A percentile compares a stretch with the other conserved stretches of the same genome.
phyloP scores from a whole-genome alignment of 2,329 filamentous ascomycete genomes.

The Cladophialophora bantiana region DNA sequence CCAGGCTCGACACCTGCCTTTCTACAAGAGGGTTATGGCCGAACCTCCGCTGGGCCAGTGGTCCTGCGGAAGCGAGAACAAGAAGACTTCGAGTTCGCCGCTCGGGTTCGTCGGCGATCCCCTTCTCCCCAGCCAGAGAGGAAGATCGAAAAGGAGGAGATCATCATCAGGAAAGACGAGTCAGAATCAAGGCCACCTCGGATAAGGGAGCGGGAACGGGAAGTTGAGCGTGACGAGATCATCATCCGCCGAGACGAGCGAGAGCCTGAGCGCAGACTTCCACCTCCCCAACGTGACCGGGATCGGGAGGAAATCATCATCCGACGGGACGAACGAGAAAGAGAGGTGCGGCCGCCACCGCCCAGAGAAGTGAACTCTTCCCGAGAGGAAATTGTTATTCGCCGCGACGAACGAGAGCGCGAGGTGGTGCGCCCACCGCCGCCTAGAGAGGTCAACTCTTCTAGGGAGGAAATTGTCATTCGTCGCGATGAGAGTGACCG shows the following conservation, averaged over 20 bases:
- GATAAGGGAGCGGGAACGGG: constrained; percentile 36
- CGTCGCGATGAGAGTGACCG: constrained; percentile 42
- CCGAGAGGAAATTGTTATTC: constrained; percentile 58
- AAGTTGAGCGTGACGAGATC: constrained; percentile 45
- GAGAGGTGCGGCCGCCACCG: constrained; percentile 29
- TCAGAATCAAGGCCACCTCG: constrained; percentile 30
- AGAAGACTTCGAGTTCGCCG: constrained; percentile 43
- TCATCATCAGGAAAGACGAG: constrained; percentile 38
- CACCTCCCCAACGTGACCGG: constrained; percentile 36
- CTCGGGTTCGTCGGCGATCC: constrained; percentile 39
- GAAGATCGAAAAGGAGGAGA: constrained; percentile 46
- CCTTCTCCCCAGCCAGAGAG: constrained; percentile 39
- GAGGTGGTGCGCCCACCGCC: constrained; percentile 26
- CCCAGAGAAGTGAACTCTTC: constrained; percentile 36
- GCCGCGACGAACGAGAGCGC: constrained; percentile 41
- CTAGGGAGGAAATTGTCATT: constrained; percentile 58
- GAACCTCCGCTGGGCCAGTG: constrained; percentile 44
- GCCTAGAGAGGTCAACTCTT: constrained; percentile 31
- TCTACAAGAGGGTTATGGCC: constrained; percentile 45
- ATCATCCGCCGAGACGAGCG: constrained; percentile 46
- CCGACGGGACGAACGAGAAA: constrained; percentile 42
- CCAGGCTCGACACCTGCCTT: constrained; percentile 44
- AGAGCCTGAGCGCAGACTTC: constrained; percentile 32
- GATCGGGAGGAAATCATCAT: constrained; percentile 49
- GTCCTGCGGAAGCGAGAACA: constrained; percentile 44